Evolutionary conservation across 352 stramenopile species (phyloP), one percentile per base, ranked within the genome.

Genomic region (Globisporangium sylvaticum): DNA sequence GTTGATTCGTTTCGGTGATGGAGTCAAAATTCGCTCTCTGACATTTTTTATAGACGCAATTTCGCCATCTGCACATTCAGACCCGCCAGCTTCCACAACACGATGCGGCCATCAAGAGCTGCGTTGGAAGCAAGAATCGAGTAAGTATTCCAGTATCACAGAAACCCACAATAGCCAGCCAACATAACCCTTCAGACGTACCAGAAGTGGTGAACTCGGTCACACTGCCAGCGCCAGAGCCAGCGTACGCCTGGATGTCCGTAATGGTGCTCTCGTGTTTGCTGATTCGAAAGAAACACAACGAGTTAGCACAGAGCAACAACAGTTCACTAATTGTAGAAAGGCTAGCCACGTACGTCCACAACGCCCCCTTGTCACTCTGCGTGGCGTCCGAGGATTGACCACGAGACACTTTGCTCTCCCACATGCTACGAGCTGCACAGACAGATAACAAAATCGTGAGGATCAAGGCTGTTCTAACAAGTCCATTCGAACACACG

Each of bases 261-360:
- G 88, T 94, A 64, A 96, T 92, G 27, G 89, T 86, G 60, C 83
- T 92, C 65, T 91, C 77, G 72, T 96, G 88, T 76, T 95, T 95
- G 73, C 84, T 92, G 42, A 46, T 25, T 2, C 25, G 39, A 20
- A 20, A 37, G 29, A 52, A 37, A 32, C 9, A 46, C 24, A 22
- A 10, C 20, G 48, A 56, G 46, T 71, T n/a, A 64, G 25, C 48
- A 52, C 10, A 8, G 1, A 58, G 15, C 9, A 24, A 20, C 24
- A n/a, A 4, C 27, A 58, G 14, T 50, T 32, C 14, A 56, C 22
- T 20, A 29, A 29, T 24, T 39, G 18, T 1, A 48, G 39, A 20
- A 61, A 3, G 6, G 6, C 37, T 24, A 24, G 9, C 25, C 39
- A 83, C 80, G 54, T 83, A 90, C 82, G 89, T 96, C 88, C 88